Conservation (phyloP, 2,329 filamentous ascomycete species). For the Microsporum audouinii region DNA sequence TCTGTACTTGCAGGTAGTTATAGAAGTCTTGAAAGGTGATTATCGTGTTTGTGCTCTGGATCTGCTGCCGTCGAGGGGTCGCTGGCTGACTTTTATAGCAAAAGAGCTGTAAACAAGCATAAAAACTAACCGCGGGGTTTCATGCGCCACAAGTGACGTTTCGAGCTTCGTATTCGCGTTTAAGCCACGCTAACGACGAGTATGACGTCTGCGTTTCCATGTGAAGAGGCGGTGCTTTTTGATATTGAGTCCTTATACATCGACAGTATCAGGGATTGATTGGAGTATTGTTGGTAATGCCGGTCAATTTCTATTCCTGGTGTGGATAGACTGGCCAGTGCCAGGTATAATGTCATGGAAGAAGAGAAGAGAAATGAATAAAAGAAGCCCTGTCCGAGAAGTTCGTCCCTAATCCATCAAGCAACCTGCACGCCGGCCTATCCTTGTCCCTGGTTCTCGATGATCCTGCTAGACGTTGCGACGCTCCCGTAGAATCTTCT, state of each 20-base stretch:
- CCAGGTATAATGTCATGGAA: no score
- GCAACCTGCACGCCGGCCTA: neutral
- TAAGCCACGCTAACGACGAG: conserved; percentile 13
- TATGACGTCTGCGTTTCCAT: neutral
- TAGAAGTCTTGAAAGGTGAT: no score
- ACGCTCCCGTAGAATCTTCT: conserved; percentile 24
- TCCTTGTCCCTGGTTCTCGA: neutral
- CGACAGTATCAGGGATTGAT: neutral
- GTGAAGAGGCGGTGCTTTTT: neutral
- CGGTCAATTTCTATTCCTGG: neutral
- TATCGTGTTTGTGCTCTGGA: no score
- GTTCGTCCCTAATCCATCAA: neutral
- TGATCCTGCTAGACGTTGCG: neutral
- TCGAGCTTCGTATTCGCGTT: conserved; percentile 10
- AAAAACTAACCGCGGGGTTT: neutral
- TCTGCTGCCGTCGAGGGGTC: neutral
- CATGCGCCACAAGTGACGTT: conserved; percentile 29
- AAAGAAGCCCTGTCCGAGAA: neutral
- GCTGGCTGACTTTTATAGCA: neutral
- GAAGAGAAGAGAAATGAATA: neutral
- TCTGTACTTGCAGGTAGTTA: no score
- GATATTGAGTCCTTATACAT: no score
- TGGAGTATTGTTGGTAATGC: neutral
- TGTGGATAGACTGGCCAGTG: neutral
- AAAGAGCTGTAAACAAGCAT: conserved; percentile 1